Base-by-base conservation (phyloP, 2,329 filamentous ascomycete genomes). In the Cladosporium sp. region DNA sequence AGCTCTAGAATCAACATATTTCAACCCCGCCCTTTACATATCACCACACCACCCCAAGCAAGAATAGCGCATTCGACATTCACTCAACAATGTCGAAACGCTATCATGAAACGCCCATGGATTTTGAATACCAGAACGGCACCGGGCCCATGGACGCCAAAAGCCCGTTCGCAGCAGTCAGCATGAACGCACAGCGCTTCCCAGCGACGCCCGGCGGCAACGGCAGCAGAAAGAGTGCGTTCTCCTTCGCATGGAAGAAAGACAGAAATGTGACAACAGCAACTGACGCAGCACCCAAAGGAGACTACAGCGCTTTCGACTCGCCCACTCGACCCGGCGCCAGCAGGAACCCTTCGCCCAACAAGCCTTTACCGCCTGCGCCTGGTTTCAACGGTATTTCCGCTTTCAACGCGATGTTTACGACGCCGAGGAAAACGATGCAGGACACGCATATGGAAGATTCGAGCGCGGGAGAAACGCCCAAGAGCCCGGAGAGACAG, bases 61-160 rank as follows among this genome's bases (percentile, higher is more conserved):
- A 40, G 12, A 57, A 21, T 3, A 40, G 55, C 55, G 55, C 21
- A 21, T 21, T 57, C 23, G 56, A 31, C 56, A 46, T 44, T 50
- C 40, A 11, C 58, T 14, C 33, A 46, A 44, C 49, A 44, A 75
- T 76, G 73, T 72, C 72, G 28, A 73, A 74, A 55, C 79, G 80
- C 61, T 74, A 73, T 44, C 77, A 81, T 58, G 79, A 79, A 56
- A 78, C 74, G 72, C 82, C 81, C 64, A 86, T 86, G 84, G 84
- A 86, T 74, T 86, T 83, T 74, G 79, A 84, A 70, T 86, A 78
- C 70, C 73, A 82, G 64, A 84, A 84, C 69, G 72, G 76, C 33
- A 78, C 73, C 3, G 82, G 81, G 26, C 80, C 80, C 5, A 68
- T 82, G 2, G 81, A 84, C 71, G 72, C 73, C 31, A 75, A 74